Evolutionary conservation across 108 stramenopile species (phyloP).

Genomic region (Fragilaria crotonensis): DNA sequence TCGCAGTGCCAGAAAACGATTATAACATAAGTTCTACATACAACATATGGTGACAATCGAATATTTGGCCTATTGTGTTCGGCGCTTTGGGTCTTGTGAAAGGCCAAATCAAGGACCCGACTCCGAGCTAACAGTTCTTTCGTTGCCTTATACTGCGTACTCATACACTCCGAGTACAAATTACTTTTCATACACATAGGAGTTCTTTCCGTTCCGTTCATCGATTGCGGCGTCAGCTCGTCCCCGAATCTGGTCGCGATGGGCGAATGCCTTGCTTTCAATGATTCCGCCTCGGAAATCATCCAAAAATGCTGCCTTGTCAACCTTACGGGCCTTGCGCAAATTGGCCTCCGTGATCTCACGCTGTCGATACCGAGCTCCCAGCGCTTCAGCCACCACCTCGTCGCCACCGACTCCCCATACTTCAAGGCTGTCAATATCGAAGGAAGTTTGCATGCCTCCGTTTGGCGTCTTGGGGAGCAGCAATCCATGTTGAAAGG

Average conservation of each 20-base stretch:
- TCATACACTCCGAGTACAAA: no score
- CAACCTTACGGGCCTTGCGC: slow-evolving; percentile 38
- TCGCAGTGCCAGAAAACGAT: no score
- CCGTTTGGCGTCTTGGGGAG: slow-evolving; percentile 20
- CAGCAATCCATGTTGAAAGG: slow-evolving; percentile 34
- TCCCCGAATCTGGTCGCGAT: slow-evolving; percentile 36
- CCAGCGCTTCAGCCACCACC: slow-evolving; percentile 31
- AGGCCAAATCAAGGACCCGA: no score
- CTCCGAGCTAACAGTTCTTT: no score
- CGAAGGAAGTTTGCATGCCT: slow-evolving; percentile 5
- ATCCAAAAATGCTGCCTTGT: slow-evolving; percentile 49
- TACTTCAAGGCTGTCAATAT: slow-evolving; percentile 40
- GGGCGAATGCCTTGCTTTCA: slow-evolving; percentile 41
- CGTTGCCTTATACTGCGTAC: no score
- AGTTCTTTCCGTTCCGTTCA: slow-evolving; percentile 12
- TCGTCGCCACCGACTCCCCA: slow-evolving; percentile 47
- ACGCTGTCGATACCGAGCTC: slow-evolving; percentile 24
- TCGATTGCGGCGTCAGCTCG: slow-evolving; percentile 23
- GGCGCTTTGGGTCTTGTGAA: no score
- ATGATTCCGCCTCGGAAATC: slow-evolving; percentile 44
- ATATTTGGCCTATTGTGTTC: no score
- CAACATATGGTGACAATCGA: no score
- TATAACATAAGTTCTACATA: no score
- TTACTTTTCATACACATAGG: slow-evolving; percentile 8
- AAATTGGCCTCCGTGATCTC: slow-evolving; percentile 26